A percentile compares a stretch with the other conserved stretches of the same genome.
Evolutionary conservation across 495 filamentous ascomycete genomes (phyloP).

Genomic region (Penicillium bovifimosum): DNA sequence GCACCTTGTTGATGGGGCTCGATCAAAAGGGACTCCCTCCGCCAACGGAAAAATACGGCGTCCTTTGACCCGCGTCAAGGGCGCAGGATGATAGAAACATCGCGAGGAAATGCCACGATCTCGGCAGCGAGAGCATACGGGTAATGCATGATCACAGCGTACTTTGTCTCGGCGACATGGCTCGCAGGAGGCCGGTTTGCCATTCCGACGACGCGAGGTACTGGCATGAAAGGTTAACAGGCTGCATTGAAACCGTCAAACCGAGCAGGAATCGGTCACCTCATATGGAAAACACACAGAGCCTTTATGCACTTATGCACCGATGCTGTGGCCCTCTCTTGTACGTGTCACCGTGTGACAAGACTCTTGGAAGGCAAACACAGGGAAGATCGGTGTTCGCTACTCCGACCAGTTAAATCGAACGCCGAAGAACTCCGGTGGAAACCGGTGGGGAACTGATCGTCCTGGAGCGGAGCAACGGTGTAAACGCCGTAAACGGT

Average conservation of each 20-base stretch:
- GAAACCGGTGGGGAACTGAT: constrained; percentile 6
- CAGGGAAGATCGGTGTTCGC: constrained; percentile 12
- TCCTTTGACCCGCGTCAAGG: constrained; percentile 22
- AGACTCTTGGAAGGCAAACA: background rate
- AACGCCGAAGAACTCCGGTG: constrained; percentile 19
- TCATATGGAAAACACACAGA: background rate
- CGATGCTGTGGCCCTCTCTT: background rate
- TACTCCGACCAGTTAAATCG: constrained; percentile 2
- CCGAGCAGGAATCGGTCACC: background rate
- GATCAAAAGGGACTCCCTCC: constrained; percentile 13
- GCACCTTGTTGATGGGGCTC: constrained; percentile 7
- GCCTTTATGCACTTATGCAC: background rate
- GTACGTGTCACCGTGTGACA: background rate
- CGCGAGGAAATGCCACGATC: constrained; percentile 18
- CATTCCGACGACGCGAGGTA: constrained; percentile 37
- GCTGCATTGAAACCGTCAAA: background rate
- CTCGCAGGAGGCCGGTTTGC: constrained; percentile 43
- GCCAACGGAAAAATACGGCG: constrained; percentile 8
- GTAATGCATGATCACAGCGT: constrained; percentile 40
- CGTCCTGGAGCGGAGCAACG: background rate
- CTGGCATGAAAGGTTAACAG: background rate
- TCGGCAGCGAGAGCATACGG: constrained; percentile 25
- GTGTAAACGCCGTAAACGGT: background rate
- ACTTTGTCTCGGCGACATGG: constrained; percentile 45
- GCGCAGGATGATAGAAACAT: constrained; percentile 39